A percentile compares a stretch with the other conserved stretches of the same genome.
Conservation (phyloP, 306 rosid species). For the Rosa rugosa region DNA sequence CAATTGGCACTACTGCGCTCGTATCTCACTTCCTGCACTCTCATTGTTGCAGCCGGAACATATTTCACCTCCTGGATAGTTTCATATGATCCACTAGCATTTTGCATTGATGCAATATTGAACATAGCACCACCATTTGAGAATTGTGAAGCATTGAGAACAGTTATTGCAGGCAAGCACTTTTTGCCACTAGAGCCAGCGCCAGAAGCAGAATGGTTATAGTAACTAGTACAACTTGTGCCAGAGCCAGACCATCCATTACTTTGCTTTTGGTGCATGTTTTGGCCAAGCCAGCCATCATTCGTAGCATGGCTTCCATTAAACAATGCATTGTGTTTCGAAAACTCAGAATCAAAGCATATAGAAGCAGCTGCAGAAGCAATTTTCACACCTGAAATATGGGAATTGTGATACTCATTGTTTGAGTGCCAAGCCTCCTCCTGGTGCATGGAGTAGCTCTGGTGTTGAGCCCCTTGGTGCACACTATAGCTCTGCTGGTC, state of each 20-base stretch:
- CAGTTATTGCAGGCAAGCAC: not conserved
- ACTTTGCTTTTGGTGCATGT: not conserved
- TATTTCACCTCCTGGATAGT: conserved; percentile 16
- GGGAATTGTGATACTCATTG: conserved; percentile 15
- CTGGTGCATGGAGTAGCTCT: conserved; percentile 25
- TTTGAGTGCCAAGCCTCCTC: conserved; percentile 29
- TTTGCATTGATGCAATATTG: conserved; percentile 2
- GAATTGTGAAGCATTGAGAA: not conserved
- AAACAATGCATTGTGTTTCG: not conserved
- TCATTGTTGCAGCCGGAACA: conserved; percentile 13
- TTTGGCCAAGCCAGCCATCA: conserved; percentile 15
- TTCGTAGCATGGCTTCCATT: conserved; percentile 12
- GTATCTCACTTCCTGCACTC: conserved; percentile 32
- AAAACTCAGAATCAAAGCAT: not conserved
- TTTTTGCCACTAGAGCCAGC: conserved; percentile 11
- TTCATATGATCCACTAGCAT: conserved; percentile 18
- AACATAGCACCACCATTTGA: not conserved
- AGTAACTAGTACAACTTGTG: not conserved
- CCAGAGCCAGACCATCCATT: not conserved
- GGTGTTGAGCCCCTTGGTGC: conserved; percentile 27
- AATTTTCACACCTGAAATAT: conserved; percentile 17
- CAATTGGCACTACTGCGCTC: conserved; percentile 20
- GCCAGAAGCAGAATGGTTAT: not conserved
- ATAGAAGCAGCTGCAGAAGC: not conserved
- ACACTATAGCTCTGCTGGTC: conserved; percentile 27